A percentile compares a stretch with the other conserved stretches of the same genome.
Conservation (phyloP, 495 filamentous ascomycete species). For the Trichoderma virens region DNA sequence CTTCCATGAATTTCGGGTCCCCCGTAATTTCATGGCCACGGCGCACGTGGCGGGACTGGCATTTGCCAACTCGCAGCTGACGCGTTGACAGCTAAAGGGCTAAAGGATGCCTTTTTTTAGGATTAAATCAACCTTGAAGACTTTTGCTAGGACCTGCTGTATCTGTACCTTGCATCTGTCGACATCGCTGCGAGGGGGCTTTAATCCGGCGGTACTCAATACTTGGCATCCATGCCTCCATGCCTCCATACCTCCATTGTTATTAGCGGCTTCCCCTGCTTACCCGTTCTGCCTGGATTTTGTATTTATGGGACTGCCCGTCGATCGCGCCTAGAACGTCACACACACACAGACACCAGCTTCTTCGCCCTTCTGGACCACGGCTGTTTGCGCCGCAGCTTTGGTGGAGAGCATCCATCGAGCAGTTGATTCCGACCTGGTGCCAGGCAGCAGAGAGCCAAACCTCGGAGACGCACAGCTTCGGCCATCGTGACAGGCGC, state of each 20-base stretch:
- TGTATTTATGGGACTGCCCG: neutral
- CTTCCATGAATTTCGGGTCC: neutral
- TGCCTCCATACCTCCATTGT: neutral
- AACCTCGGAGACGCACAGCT: neutral
- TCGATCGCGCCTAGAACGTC: constrained; percentile 4
- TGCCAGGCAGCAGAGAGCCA: neutral
- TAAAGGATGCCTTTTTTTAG: no score
- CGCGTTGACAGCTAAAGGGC: no score
- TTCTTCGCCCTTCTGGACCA: neutral
- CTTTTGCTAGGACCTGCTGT: neutral
- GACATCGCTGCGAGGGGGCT: neutral
- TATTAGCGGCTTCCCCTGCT: neutral
- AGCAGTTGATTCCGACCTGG: neutral
- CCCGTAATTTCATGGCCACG: neutral
- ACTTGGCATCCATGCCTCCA: no score
- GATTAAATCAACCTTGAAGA: neutral
- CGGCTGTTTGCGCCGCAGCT: neutral
- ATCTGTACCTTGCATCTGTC: neutral
- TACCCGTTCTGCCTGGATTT: neutral
- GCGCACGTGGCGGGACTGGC: neutral
- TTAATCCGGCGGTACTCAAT: no score
- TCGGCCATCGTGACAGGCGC: neutral
- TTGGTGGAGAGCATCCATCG: neutral
- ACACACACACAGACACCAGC: constrained; percentile 2
- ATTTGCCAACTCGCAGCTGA: no score